Conservation (phyloP, 208 protist species). For the Wallacemonas sp. region DNA sequence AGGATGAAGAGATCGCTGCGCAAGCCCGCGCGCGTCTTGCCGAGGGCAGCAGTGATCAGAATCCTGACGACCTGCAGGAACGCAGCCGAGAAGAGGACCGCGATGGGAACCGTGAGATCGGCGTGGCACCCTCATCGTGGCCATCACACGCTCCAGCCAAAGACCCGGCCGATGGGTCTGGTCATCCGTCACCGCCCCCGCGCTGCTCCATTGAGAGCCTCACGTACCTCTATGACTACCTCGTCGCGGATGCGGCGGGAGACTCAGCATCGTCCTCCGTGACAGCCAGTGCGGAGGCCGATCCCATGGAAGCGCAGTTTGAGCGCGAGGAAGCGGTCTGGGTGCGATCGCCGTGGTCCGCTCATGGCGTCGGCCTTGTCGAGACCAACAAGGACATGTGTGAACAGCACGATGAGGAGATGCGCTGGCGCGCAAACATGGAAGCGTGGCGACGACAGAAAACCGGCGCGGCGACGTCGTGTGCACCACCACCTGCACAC, state of each 20-base stretch:
- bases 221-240: slow-evolving; percentile 22
- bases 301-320: background rate
- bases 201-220: slow-evolving; percentile 29
- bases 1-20: slow-evolving; percentile 28
- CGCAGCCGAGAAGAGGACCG: slow-evolving; percentile 17
- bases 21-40: slow-evolving; percentile 7
- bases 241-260: slow-evolving; percentile 25
- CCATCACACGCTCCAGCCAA: too few relatives aligned
- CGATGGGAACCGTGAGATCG: background rate
- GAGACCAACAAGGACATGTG: slow-evolving; percentile 54
- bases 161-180: too few relatives aligned
- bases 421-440: slow-evolving; percentile 28
- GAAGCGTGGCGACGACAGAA: slow-evolving; percentile 6
- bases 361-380: slow-evolving; percentile 16
- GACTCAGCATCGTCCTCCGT: too few relatives aligned
- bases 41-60: slow-evolving; percentile 8
- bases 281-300: background rate
- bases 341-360: slow-evolving; percentile 9
- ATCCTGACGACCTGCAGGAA: background rate
- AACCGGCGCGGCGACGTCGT: background rate
- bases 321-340: slow-evolving; percentile 4
- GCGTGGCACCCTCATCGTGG: too few relatives aligned
- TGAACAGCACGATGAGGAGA: slow-evolving; percentile 24
- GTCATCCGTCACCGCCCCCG: too few relatives aligned
- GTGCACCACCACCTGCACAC: slow-evolving; percentile 1